Base-by-base conservation (phyloP, 2,329 filamentous ascomycete species). In the Penicillium sp. region DNA sequence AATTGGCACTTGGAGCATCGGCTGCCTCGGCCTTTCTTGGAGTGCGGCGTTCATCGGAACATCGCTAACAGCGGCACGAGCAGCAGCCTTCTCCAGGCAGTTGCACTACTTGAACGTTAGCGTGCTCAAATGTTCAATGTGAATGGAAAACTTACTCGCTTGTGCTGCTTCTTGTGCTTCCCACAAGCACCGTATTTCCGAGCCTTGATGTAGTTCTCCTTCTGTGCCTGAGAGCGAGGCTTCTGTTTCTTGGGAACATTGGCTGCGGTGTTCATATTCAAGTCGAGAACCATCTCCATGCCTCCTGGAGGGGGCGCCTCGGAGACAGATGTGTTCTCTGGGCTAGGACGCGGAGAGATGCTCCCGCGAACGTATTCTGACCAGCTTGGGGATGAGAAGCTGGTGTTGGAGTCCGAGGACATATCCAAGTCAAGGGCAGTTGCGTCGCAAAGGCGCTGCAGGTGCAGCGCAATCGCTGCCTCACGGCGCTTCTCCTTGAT, bases 101-200 rank as follows among this genome's bases (percentile, higher is more conserved):
- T 77, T 77, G 56, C 75, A 77, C 74, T 77, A 59, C 23, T 50
- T 2, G 25, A 2, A 25, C 66, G 51, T 73, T 64, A 61, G 62
- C 29, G 1, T 54, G 27, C 17, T 54, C 35, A 37, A 51, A 45
- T 19, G n/a, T 37, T n/a, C 10, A 31, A 27, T 23, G 15, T 13
- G 42, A 40, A 31, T 40, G 9, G 23, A 42, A 46, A 21, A 64
- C 73, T 67, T 66, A 78, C 75, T 54, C 75, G 62, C 57, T 78
- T 78, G 56, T 77, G 75, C 54, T 77, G 75, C 57, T 75, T 76
- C 57, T 73, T 72, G 61, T 78, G 76, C 62, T 77, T 78, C 57
- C 76, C 73, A 54, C 76, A 78, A 42, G 75, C 76, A 25, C 76
- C 76, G 31, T 77, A 72, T 43, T 75, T 77, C 2, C 76, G 72